These are phyloP conservation scores for Rhododendron simsii DNA, from an alignment of 148 eudicot genomes.

Conservation along the genomic window DNA sequence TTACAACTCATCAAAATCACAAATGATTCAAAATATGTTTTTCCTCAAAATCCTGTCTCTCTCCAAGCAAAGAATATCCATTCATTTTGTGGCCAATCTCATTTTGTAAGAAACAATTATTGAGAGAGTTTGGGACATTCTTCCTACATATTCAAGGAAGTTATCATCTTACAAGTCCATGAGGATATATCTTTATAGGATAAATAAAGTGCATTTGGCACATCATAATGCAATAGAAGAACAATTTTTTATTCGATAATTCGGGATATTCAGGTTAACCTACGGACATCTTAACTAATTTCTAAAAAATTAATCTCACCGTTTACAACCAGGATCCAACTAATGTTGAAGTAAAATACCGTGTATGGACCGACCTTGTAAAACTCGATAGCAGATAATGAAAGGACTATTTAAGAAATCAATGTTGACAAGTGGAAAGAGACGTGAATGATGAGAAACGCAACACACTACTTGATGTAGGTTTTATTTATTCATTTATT, in stretches of 20 bases:
- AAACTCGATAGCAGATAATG: not conserved
- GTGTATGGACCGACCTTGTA: not conserved
- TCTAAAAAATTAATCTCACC: not conserved
- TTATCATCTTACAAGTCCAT: not conserved
- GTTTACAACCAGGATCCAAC: not conserved
- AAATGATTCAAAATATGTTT: too few relatives aligned
- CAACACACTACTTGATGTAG: not conserved
- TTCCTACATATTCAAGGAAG: not conserved
- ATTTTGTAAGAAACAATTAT: not conserved
- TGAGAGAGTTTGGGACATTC: not conserved
- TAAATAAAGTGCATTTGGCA: not conserved
- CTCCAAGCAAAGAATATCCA: not conserved
- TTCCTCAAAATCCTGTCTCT: not conserved
- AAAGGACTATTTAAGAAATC: not conserved
- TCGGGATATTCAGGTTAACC: not conserved
- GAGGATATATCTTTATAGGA: not conserved
- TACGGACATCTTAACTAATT: not conserved
- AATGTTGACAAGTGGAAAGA: not conserved
- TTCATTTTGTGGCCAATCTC: not conserved
- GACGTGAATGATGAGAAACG: not conserved
- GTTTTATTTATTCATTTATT: too few relatives aligned
- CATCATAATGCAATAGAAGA: not conserved
- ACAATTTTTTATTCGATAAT: not conserved
- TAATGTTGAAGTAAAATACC: not conserved
- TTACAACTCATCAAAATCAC: too few relatives aligned